Conservation (phyloP, 176 grass and related monocot species). For the Pontederia crassipes region DNA sequence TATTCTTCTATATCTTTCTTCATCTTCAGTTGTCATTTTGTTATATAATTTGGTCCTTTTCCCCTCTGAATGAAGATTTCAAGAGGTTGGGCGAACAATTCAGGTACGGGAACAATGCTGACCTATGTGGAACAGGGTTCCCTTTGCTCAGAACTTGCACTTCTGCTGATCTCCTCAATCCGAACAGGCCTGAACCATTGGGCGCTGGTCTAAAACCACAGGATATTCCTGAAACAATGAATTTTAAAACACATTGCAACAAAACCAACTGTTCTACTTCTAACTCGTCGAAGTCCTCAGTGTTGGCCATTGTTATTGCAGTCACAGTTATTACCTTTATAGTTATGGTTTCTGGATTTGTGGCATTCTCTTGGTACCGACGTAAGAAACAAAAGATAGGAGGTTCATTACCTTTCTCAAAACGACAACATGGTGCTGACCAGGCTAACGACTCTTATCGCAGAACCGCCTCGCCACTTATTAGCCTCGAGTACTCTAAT, state of each 20-base stretch:
- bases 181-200: slow-evolving; percentile 69
- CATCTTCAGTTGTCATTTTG: neutral
- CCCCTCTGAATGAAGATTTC: slow-evolving; percentile 38
- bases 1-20: neutral
- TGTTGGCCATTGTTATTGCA: slow-evolving; percentile 15
- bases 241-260: slow-evolving; percentile 26
- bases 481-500: slow-evolving; percentile 76
- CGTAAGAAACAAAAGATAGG: slow-evolving; percentile 28
- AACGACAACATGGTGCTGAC: slow-evolving; percentile 21
- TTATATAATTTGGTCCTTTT: neutral
- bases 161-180: slow-evolving; percentile 47
- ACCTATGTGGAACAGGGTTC: slow-evolving; percentile 60
- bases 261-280: slow-evolving; percentile 18
- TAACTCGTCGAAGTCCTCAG: slow-evolving; percentile 36
- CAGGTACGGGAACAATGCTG: slow-evolving; percentile 70
- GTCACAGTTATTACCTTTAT: slow-evolving; percentile 25
- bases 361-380: slow-evolving; percentile 41
- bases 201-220: slow-evolving; percentile 47
- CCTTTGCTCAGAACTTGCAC: slow-evolving; percentile 53
- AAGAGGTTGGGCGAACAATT: slow-evolving; percentile 54
- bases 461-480: slow-evolving; percentile 60
- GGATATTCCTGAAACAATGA: slow-evolving; percentile 18
- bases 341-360: slow-evolving; percentile 28
- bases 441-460: slow-evolving; percentile 25
- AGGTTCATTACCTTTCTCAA: neutral